Base-by-base conservation (phyloP, 768 basidiomycete species). In the Glaciozyma antarctica region DNA sequence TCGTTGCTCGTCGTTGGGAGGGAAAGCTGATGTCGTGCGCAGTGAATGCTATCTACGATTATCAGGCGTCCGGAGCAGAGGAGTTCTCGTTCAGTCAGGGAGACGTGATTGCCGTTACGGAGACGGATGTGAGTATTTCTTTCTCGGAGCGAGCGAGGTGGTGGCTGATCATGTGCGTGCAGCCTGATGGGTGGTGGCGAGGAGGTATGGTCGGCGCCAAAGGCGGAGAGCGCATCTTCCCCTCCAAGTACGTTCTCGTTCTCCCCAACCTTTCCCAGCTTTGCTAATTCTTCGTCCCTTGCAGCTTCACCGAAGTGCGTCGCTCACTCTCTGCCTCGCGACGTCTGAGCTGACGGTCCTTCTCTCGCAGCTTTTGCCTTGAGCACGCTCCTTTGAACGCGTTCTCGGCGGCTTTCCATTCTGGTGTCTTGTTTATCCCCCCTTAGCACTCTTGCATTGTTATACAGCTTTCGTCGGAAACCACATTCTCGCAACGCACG, bases 71-170 rank as follows among this genome's bases (percentile, higher is more conserved):
- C 16, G 88, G 87, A 67, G 86, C 88, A 2, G 90, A 93, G 74
- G 94, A 97, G 78, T 97, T 98, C 76, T 88, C 93, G 75, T 97
- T 98, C 84, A 89, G 92, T 75, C 80, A 85, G 26, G 90, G 88
- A 3, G 94, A 98, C 77, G 88, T 95, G 69, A 95, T 98, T 69
- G 93, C 92, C 10, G 93, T 98, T 15, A 93, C 89, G 0, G 82
- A 85, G 26, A 94, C 91, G 9, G 91, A 91, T 7, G 91, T 92
- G 72, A 26, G 64, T n/a, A 1, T 21, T 16, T 43, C 19, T 7
- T 12, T 19, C 28, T 7, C 12, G 26, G 34, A 13, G 15, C 38
- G 24, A 22, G 21, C 32, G n/a, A n/a, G n/a, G n/a, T n/a, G 12
- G 32, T 16, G 21, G 30, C 47, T 53, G 28, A 48, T 21, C 30